Base-by-base conservation (phyloP, 2,329 filamentous ascomycete genomes). In the Paraphoma sp. region DNA sequence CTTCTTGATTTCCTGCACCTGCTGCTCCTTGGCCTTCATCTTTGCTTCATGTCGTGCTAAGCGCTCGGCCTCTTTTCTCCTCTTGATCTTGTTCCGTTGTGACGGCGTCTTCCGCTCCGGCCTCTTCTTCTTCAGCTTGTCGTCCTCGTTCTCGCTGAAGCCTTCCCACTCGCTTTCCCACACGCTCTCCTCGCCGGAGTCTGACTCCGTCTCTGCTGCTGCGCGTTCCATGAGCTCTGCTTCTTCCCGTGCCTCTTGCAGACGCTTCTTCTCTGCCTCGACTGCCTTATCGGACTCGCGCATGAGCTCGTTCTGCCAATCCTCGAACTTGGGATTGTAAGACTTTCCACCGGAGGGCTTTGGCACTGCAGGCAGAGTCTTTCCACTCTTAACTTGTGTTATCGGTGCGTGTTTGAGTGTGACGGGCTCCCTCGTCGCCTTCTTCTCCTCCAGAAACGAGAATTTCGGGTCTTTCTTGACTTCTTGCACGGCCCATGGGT, bases 261-360 rank as follows among this genome's bases (percentile, higher is more conserved):
- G 77, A 6, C 93, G 88, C 75, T 89, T 87, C 74, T 87, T 85
- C 78, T 98, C 94, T 0, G 88, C 86, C 61, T 89, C 90, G 1
- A 97, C 82, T 12, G 90, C 93, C 77, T 91, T 92, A 53, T 88
- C 84, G 45, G 92, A 90, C 76, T 96, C 92, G 42, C 86, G 82
- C 17, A 85, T 83, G 44, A 97, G 80, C 14, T 94, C 86, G 8
- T 86, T 83, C 67, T 93, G 89, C 84, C 96, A 99, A 61, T 97
- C 93, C 61, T 87, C 85, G 67, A 96, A 96, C 6, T 86, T 81
- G 0, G 95, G 95, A 75, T 99, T 99, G 81, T 99, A 99, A 68
- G 92, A 96, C 76, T 89, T 92, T 56, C 92, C 93, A 14, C 89
- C 92, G 6, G 87, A 84, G 1, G 95, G 95, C 70, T 88, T 90